A percentile compares a stretch with the other conserved stretches of the same genome.
These are phyloP conservation scores for Dioscorea dumetorum DNA, from an alignment of 106 monocot genomes.

Conservation along the genomic window DNA sequence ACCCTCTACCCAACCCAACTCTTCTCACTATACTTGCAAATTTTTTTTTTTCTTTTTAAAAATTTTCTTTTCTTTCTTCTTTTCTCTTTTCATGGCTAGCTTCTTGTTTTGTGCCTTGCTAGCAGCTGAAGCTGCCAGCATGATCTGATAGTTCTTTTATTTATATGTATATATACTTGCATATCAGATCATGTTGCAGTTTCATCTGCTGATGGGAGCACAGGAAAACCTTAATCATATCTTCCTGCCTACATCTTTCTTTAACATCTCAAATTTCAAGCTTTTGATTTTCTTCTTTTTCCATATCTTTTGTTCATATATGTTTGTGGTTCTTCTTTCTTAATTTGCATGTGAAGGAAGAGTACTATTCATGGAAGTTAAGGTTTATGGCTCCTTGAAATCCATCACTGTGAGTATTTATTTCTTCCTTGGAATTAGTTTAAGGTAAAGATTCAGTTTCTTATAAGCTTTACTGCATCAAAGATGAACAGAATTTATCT, in stretches of 20 bases:
- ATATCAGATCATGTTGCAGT: constrained; percentile 56
- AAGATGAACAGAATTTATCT: not conserved
- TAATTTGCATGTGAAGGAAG: not conserved
- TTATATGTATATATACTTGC: no score
- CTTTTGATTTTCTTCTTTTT: not conserved
- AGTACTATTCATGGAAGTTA: not conserved
- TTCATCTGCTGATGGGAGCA: constrained; percentile 59
- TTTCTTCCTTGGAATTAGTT: not conserved
- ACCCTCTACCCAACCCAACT: constrained; percentile 2
- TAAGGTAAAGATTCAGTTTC: not conserved
- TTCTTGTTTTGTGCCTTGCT: constrained; percentile 38
- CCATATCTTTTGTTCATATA: not conserved
- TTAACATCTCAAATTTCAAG: not conserved
- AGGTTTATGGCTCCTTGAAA: no score
- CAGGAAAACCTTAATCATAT: constrained; percentile 14
- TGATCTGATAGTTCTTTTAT: constrained; percentile 57
- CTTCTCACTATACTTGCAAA: not conserved
- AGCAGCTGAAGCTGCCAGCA: constrained; percentile 99
- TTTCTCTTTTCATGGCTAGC: not conserved
- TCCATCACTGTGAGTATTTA: not conserved
- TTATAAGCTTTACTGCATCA: not conserved
- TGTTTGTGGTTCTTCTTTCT: not conserved
- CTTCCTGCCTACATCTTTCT: not conserved
- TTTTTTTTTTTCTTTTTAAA: no score
- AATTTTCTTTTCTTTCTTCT: not conserved